Conservation (phyloP, 768 basidiomycete genomes). For the Pleurotus salmoneostramineus region DNA sequence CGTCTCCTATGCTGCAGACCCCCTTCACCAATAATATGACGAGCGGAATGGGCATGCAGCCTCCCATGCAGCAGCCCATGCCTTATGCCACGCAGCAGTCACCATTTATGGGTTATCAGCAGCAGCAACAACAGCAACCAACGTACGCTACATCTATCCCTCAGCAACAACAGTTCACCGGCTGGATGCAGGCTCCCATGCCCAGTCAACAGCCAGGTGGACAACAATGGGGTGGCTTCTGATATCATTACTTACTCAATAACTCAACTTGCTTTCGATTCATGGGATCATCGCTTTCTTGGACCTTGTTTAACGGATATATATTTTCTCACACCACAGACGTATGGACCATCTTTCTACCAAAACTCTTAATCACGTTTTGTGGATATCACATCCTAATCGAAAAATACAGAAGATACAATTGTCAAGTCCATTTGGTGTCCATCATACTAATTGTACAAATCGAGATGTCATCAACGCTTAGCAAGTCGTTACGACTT, state of each 20-base stretch:
- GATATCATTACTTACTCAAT: neutral
- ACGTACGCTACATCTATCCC: conserved; percentile 25
- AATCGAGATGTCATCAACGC: no score
- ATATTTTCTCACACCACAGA: no score
- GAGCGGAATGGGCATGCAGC: neutral
- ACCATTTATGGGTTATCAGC: conserved; percentile 14
- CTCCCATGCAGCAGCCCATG: conserved; percentile 24
- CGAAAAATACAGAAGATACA: no score
- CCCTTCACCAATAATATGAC: neutral
- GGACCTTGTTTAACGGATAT: no score
- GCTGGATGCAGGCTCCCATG: conserved; percentile 20
- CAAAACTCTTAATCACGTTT: no score
- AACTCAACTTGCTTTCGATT: neutral
- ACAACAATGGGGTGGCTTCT: conserved; percentile 38
- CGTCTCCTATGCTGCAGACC: conserved; percentile 1
- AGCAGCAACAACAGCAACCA: conserved; percentile 19
- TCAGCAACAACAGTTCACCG: conserved; percentile 20
- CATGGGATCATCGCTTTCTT: neutral
- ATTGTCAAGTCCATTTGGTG: no score
- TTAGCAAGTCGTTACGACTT: no score
- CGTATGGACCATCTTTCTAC: no score
- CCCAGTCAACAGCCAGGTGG: conserved; percentile 17
- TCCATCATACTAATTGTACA: no score
- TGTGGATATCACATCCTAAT: no score
- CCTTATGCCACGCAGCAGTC: conserved; percentile 16